Base-by-base conservation (phyloP, 2,329 filamentous ascomycete genomes). In the Fusarium nodosum region DNA sequence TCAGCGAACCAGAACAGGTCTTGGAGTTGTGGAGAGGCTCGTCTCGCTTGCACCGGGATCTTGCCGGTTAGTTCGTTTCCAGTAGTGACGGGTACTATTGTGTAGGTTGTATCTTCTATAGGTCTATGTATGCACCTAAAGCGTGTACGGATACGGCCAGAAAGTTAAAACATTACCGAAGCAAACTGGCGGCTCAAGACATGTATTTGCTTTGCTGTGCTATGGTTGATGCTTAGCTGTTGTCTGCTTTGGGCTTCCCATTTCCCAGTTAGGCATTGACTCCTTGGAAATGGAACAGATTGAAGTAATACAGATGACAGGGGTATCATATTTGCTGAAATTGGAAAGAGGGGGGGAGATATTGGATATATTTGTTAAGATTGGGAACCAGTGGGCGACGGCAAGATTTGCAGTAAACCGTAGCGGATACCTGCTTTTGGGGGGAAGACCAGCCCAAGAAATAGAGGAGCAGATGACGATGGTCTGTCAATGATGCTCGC, bases 401-500 rank as follows among this genome's bases (percentile, higher is more conserved):
- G 71, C 58, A 69, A 66, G 69, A 74, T 74, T 73, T 64, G 60
- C 60, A 64, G 48, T 64, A 71, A 66, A 56, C 66, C 57, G 60
- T 58, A 46, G 52, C 69, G 68, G 69, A 56, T 69, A 68, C 57
- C 52, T 65, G 52, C 53, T 22, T 52, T 44, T 38, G 61, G 34
- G 54, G 54, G 41, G 45, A 64, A 31, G 54, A 33, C 51, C 38
- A 50, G 53, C 24, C 52, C 59, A 47, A 48, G 41, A 65, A 48
- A 65, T 64, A 59, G 55, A 39, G 39, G 45, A 56, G 65, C 46
- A 64, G 30, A 69, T 70, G 66, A 69, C 63, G 65, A 64, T 45
- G 48, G 57, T 50, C 33, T 30, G 53, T 58, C 41, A 36, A n/a
- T 31, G 53, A 26, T 45, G 45, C 34, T 42, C 15, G 45, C 48